Conservation (phyloP, 2,329 filamentous ascomycete genomes). For the Trichoderma koningiopsis region DNA sequence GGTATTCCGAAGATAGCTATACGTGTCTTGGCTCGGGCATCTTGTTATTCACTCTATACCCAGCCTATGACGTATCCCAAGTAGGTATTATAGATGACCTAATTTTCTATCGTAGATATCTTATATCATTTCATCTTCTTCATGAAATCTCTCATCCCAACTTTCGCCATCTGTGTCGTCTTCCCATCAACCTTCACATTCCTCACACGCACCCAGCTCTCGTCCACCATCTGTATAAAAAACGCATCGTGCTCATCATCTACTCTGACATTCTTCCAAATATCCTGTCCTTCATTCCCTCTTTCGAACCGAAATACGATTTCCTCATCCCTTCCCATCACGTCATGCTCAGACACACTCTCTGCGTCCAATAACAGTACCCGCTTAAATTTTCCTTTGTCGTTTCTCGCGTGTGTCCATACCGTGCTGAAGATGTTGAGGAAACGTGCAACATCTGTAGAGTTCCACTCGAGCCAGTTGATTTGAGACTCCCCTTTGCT, state of each 20-base stretch:
- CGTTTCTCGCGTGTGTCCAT: slow-evolving; percentile 56
- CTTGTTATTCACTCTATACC: not conserved
- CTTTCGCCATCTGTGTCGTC: slow-evolving; percentile 32
- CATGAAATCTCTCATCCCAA: slow-evolving; percentile 29
- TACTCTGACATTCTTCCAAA: slow-evolving; percentile 22
- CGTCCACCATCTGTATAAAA: slow-evolving; percentile 31
- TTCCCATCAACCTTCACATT: slow-evolving; percentile 41
- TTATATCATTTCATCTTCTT: not conserved
- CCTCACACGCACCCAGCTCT: slow-evolving; percentile 34
- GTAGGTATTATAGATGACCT: not conserved
- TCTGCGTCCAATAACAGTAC: slow-evolving; percentile 45
- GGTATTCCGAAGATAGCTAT: not conserved
- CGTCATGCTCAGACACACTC: slow-evolving; percentile 29
- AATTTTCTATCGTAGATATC: not conserved
- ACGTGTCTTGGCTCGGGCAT: not conserved
- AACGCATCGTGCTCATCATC: slow-evolving; percentile 29
- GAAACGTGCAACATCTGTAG: slow-evolving; percentile 57
- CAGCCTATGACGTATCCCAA: not conserved
- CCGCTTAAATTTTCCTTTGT: slow-evolving; percentile 36
- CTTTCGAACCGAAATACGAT: slow-evolving; percentile 29
- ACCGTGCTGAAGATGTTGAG: slow-evolving; percentile 64
- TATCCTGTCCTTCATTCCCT: not conserved
- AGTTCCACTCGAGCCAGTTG: slow-evolving; percentile 57
- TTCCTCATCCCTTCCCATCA: slow-evolving; percentile 1
- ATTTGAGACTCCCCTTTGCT: slow-evolving; percentile 64